Evolutionary conservation across 179 eudicot genomes (phyloP).

Genomic region (Amaranthus tricolor): DNA sequence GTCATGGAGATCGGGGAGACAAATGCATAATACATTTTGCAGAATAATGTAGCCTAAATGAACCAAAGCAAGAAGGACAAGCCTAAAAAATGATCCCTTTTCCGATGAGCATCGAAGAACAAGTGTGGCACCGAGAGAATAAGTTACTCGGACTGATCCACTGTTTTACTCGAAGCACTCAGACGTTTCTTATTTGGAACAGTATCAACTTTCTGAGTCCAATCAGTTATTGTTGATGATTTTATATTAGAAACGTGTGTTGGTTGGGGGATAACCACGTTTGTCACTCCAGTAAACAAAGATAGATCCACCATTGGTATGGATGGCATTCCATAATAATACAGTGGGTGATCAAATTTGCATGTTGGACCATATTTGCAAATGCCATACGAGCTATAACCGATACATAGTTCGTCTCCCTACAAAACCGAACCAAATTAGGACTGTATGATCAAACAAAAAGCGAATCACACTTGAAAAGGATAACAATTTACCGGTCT

Average conservation of each 20-base stretch:
- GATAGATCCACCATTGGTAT: constrained; percentile 27
- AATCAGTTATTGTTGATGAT: constrained; percentile 41
- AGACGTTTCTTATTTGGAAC: constrained; percentile 26
- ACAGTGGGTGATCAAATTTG: constrained; percentile 65
- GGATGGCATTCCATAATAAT: constrained; percentile 34
- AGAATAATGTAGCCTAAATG: too few relatives aligned
- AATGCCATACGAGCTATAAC: constrained; percentile 45
- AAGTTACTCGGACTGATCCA: constrained; percentile 31
- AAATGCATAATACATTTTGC: too few relatives aligned
- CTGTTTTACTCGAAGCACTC: constrained; percentile 15
- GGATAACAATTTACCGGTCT: constrained; percentile 56
- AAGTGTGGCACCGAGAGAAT: constrained; percentile 4
- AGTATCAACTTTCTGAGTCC: constrained; percentile 38
- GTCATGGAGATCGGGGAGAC: too few relatives aligned
- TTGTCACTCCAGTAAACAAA: constrained; percentile 30
- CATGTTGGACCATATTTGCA: constrained; percentile 64
- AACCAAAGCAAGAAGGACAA: too few relatives aligned
- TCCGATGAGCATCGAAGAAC: too few relatives aligned
- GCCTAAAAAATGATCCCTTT: too few relatives aligned
- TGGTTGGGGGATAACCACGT: constrained; percentile 20
- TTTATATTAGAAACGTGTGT: constrained; percentile 37
- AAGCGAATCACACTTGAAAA: background rate
- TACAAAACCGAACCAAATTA: constrained; percentile 23
- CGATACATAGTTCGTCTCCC: constrained; percentile 50
- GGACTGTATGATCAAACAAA: too few relatives aligned